Conservation (phyloP, 352 stramenopile genomes). For the Phytophthora tentaculata region DNA sequence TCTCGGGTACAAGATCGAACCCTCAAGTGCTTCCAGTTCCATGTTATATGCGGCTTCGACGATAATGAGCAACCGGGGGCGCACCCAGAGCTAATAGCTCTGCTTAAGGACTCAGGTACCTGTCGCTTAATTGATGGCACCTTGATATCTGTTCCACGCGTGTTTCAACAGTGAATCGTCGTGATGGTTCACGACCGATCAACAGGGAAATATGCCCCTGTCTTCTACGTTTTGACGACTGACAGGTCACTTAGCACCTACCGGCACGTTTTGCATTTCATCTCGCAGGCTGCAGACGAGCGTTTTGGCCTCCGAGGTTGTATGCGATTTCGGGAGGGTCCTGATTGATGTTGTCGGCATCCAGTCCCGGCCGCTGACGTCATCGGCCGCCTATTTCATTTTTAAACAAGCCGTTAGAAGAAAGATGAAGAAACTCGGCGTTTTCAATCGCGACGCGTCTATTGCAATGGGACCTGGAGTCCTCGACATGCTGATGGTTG, state of each 20-base stretch:
- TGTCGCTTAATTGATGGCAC: slow-evolving; percentile 1
- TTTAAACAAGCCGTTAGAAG: background rate
- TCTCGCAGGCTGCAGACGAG: background rate
- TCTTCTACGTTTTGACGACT: slow-evolving; percentile 5
- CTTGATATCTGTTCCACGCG: slow-evolving; percentile 1
- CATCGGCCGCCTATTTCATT: background rate
- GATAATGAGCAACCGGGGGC: too few species aligned
- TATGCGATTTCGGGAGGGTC: background rate
- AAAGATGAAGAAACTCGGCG: background rate
- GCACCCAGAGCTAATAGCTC: too few species aligned
- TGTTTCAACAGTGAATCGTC: background rate
- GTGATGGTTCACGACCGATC: slow-evolving; percentile 1
- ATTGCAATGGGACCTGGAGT: background rate
- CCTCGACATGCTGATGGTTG: background rate
- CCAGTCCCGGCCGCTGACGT: too few species aligned
- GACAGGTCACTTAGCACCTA: background rate
- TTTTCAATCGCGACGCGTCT: background rate
- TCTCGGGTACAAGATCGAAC: background rate
- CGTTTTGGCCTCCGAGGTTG: background rate
- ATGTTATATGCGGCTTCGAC: too few species aligned
- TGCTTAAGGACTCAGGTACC: background rate
- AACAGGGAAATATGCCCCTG: background rate
- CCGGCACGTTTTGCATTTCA: background rate
- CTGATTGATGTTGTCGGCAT: background rate
- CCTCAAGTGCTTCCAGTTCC: background rate